Conservation (phyloP, 192 early-diverging fungal species). For the Coemansia sp. region DNA sequence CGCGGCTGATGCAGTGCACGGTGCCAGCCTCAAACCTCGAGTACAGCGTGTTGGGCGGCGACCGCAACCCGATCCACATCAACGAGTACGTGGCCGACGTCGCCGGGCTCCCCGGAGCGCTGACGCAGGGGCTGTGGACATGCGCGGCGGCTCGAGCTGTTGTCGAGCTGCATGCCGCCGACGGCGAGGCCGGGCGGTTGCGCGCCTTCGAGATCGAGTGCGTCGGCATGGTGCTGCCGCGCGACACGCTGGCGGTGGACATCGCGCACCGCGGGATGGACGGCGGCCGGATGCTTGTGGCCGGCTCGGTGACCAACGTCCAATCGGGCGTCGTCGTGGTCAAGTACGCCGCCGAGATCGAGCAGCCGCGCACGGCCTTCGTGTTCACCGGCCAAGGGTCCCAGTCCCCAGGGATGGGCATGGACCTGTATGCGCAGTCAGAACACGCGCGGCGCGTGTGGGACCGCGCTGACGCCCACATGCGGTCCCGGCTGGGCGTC, state of each 20-base stretch:
- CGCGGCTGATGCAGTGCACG: background rate
- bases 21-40: slow-evolving; percentile 76
- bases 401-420: slow-evolving; percentile 93
- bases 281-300: slow-evolving; percentile 84
- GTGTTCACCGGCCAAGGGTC: slow-evolving; percentile 98
- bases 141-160: slow-evolving; percentile 86
- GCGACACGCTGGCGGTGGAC: slow-evolving; percentile 79
- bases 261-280: slow-evolving; percentile 93
- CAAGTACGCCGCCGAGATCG: slow-evolving; percentile 81
- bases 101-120: slow-evolving; percentile 82
- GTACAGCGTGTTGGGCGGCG: slow-evolving; percentile 78
- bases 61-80: slow-evolving; percentile 91
- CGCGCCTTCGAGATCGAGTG: slow-evolving; percentile 77
- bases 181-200: slow-evolving; percentile 83
- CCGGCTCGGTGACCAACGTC: slow-evolving; percentile 80
- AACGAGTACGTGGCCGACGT: slow-evolving; percentile 91
- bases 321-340: slow-evolving; percentile 57
- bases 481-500: slow-evolving; percentile 79
- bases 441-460: slow-evolving; percentile 79
- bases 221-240: slow-evolving; percentile 89
- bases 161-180: slow-evolving; percentile 85
- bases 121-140: slow-evolving; percentile 97
- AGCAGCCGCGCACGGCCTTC: slow-evolving; percentile 85
- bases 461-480: slow-evolving; percentile 87
- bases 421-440: slow-evolving; percentile 85